Base-by-base conservation (phyloP, 805 yeast genomes). In the Myxozyma neotropica region DNA sequence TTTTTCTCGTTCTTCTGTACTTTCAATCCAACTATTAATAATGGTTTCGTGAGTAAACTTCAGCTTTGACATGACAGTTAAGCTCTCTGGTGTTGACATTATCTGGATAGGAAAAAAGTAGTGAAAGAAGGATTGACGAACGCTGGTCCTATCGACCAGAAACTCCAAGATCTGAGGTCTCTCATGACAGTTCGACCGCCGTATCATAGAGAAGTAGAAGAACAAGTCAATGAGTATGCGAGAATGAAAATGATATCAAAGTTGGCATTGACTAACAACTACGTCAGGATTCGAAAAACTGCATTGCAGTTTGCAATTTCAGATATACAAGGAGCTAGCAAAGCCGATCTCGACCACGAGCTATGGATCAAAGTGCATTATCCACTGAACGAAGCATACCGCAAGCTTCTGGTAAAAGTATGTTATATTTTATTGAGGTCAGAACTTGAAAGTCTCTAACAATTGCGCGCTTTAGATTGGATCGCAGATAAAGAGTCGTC, bases 351-450 rank as follows among this genome's bases (percentile, higher is more conserved):
- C 23, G 66, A 63, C 29, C 23, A 39, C n/a, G 43, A 24, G 2
- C 38, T 63, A 2, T 63, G 66, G 66, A 46, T 45, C 24, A 35
- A 48, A 23, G 55, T 36, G 2, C 57, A 61, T 33, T 33, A 63
- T 33, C 60, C 57, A 21, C 42, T 61, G 17, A 57, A 61, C 40
- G 59, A 57, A 21, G 48, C 49, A 8, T 63, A 44, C 38, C 55
- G 59, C 26, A 46, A 38, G 19, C 48, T 47, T n/a, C 27, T 63
- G n/a, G 23, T 15, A 21, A 60, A 63, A 57, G 60, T 60, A 19
- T 21, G 27, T 47, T 33, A 19, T 53, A 2, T 27, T 8, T n/a
- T 24, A 4, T 15, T 8, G 10, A 21, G 8, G 29, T 15, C n/a
- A n/a, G n/a, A n/a, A n/a, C n/a, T n/a, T n/a, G n/a, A n/a, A n/a